Base-by-base conservation (phyloP, 331 rosid genomes). In the Phaseolus coccineus region DNA sequence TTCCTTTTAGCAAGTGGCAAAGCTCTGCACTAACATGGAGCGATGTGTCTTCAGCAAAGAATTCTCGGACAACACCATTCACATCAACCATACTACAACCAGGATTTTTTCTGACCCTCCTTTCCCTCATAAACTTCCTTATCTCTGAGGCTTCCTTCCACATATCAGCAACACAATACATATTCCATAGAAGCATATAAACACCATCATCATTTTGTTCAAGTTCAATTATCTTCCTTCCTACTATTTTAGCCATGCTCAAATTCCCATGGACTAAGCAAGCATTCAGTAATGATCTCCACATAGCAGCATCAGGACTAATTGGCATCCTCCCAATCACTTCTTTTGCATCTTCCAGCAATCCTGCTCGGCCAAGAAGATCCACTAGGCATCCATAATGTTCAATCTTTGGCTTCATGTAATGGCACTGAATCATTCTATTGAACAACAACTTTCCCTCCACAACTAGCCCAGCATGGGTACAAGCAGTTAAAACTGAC, bases 151-250 rank as follows among this genome's bases (percentile, higher is more conserved):
- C 80, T 37, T 81, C 80, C 31, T 74, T 74, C 84, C 84, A 74
- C 84, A 73, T 81, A 46, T 73, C 73, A 25, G 79, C 74, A 39
- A 71, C 74, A 53, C 14, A 40, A 53, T 40, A 80, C 42, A 56
- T 47, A 80, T 64, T 80, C 75, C 80, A 65, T 10, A 73, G 25
- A 73, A 80, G 84, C 68, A 73, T 55, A 37, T 58, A 58, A 57
- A 81, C 51, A 2, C 85, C 84, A 75, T 47, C 77, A 75, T 75
- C 81, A 57, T 65, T 67, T 57, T 72, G 81, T 35, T 48, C 81
- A 48, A 81, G 58, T 62, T 81, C 85, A 33, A 81, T 75, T 71
- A 81, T 44, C 77, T 55, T 73, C 76, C 33, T 80, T 53, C 80
- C 80, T n/a, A 46, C 84, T 19, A 65, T 73, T 55, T 73, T 66